Conservation (phyloP, 2,329 filamentous ascomycete species). For the Pestalotiopsis sp. region DNA sequence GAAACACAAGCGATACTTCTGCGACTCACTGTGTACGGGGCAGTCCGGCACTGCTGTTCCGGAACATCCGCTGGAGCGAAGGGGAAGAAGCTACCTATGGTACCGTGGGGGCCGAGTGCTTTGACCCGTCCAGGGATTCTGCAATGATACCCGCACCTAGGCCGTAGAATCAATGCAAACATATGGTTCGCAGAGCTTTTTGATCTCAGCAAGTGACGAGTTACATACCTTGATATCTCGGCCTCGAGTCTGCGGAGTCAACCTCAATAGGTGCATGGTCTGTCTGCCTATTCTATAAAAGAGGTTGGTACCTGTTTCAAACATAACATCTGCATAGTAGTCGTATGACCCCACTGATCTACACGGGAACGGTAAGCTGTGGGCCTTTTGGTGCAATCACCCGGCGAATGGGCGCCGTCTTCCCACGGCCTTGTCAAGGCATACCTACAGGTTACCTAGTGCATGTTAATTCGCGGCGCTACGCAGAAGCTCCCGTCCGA, state of each 20-base stretch:
- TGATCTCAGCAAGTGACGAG: not conserved
- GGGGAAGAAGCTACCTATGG: not conserved
- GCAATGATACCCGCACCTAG: not conserved
- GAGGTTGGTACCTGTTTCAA: not conserved
- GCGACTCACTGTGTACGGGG: not conserved
- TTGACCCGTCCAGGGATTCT: not conserved
- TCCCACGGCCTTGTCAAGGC: not conserved
- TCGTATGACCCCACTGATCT: not conserved
- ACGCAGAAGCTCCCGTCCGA: not conserved
- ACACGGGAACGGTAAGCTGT: not conserved
- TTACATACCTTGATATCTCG: not conserved
- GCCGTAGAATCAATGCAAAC: not conserved
- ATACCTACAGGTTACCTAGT: not conserved
- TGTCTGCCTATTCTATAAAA: not conserved
- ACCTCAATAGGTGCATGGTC: not conserved
- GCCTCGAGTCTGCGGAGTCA: not conserved
- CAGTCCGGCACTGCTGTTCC: not conserved
- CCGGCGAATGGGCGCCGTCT: not conserved
- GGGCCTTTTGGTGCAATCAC: not conserved
- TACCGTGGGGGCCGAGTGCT: not conserved
- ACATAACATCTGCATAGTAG: not conserved
- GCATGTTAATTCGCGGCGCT: not conserved
- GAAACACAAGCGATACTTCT: not conserved
- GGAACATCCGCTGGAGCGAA: not conserved
- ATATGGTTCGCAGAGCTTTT: not conserved